Conservation (phyloP, 345 rosid species). For the Gossypium arboreum region DNA sequence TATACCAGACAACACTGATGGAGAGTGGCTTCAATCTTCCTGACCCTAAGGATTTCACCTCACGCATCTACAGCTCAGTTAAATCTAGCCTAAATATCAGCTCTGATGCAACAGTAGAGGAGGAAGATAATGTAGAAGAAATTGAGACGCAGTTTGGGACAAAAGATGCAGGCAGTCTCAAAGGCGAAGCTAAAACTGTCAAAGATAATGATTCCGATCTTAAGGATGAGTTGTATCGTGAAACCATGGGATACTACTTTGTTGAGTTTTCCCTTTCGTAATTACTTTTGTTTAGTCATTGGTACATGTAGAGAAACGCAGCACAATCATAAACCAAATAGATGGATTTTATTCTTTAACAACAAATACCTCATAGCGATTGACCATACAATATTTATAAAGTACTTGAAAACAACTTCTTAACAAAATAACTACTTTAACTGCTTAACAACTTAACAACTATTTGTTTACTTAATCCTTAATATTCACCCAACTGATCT, state of each 20-base stretch:
- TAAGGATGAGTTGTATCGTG: constrained; percentile 48
- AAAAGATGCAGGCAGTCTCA: constrained; percentile 24
- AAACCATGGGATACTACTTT: background rate
- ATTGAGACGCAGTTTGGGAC: constrained; percentile 35
- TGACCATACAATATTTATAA: too few relatives aligned
- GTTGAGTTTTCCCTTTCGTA: background rate
- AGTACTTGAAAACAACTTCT: too few relatives aligned
- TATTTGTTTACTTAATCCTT: too few relatives aligned
- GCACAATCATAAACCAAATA: too few relatives aligned
- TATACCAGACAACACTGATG: constrained; percentile 90
- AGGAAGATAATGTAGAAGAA: constrained; percentile 72
- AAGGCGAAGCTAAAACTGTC: constrained; percentile 27
- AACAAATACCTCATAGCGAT: too few relatives aligned
- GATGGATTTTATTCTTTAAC: too few relatives aligned
- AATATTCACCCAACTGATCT: too few relatives aligned
- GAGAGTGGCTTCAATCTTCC: constrained; percentile 83
- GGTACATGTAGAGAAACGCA: background rate
- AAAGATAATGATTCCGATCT: constrained; percentile 27
- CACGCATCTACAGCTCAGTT: constrained; percentile 68
- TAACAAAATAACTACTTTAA: too few relatives aligned
- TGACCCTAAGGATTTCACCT: constrained; percentile 90
- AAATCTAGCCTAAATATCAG: constrained; percentile 68
- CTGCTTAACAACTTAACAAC: too few relatives aligned
- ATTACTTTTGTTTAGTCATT: background rate
- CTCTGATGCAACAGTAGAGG: constrained; percentile 73